phyloP scores from a whole-genome alignment of 495 filamentous ascomycete species.

The Penicillium coffeae region DNA sequence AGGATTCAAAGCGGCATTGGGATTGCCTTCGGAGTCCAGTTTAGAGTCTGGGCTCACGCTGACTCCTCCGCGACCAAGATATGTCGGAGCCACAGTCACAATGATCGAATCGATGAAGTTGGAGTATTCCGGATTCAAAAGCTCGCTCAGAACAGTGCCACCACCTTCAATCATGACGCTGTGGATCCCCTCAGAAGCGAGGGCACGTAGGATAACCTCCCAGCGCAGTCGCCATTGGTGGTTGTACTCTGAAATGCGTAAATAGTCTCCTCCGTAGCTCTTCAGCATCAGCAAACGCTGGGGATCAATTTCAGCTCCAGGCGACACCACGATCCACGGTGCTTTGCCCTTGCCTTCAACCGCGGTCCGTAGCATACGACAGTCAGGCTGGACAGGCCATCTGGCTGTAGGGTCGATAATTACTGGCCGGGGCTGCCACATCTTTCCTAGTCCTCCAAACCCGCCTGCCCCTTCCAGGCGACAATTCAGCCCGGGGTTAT shows the following conservation, averaged over 20 bases:
- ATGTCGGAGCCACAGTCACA: constrained; percentile 80
- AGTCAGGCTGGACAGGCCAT: constrained; percentile 59
- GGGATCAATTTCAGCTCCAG: constrained; percentile 46
- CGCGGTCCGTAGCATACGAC: constrained; percentile 62
- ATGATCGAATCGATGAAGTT: constrained; percentile 68
- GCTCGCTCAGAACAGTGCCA: constrained; percentile 68
- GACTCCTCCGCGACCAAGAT: constrained; percentile 76
- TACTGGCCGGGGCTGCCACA: constrained; percentile 71
- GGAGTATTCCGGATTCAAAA: constrained; percentile 60
- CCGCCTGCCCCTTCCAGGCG: constrained; percentile 57
- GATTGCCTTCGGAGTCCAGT: constrained; percentile 43
- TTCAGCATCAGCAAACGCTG: constrained; percentile 44
- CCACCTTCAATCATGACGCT: constrained; percentile 92
- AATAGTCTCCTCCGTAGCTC: constrained; percentile 47
- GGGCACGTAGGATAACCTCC: constrained; percentile 55
- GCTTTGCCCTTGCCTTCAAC: constrained; percentile 63
- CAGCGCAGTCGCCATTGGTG: constrained; percentile 54
- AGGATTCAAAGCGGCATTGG: constrained; percentile 57
- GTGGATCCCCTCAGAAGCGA: constrained; percentile 57
- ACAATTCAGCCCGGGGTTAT: constrained; percentile 82
- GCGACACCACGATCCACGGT: constrained; percentile 63
- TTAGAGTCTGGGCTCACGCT: constrained; percentile 59
- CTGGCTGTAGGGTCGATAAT: constrained; percentile 70
- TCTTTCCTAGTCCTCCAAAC: constrained; percentile 48
- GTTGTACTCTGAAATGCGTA: constrained; percentile 47